phyloP scores from a whole-genome alignment of 2,329 filamentous ascomycete species.

The Aspergillus fijiensis region DNA sequence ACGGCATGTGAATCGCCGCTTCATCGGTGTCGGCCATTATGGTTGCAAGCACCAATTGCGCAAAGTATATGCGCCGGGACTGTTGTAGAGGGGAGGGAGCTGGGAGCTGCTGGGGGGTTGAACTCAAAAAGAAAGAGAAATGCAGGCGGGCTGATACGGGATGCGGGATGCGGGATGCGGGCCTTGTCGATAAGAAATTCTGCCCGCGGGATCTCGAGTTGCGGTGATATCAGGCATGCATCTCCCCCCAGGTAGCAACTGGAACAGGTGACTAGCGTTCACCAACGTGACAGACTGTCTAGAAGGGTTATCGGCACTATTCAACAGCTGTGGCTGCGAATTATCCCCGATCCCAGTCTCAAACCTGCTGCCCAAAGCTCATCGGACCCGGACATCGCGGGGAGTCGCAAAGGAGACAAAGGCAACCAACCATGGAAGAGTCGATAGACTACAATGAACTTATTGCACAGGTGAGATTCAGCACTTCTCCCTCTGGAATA shows the following conservation, averaged over 20 bases:
- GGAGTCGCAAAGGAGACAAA: neutral
- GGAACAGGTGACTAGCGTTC: neutral
- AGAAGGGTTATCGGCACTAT: neutral
- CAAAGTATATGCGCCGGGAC: neutral
- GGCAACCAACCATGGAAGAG: neutral
- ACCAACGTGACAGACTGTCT: neutral
- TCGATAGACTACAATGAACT: constrained; percentile 21
- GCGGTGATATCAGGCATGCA: constrained; percentile 1
- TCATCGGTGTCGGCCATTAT: constrained; percentile 48
- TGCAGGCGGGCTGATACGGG: constrained; percentile 8
- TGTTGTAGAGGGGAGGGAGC: neutral
- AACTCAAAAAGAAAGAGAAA: neutral
- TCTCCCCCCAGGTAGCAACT: neutral
- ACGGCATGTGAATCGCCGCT: constrained; percentile 37
- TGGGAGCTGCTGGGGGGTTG: constrained; percentile 1
- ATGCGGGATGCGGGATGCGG: neutral
- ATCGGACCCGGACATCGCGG: constrained; percentile 11
- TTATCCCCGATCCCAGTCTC: neutral
- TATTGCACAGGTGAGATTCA: constrained; percentile 21
- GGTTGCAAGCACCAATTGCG: neutral
- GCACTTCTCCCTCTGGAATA: neutral
- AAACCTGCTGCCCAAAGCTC: constrained; percentile 8
- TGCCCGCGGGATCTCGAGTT: neutral
- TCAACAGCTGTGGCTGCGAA: neutral
- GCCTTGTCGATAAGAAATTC: constrained; percentile 6